These are phyloP conservation scores for Trypanosoma vivax DNA, from an alignment of 208 protist species.

Conservation along the genomic window DNA sequence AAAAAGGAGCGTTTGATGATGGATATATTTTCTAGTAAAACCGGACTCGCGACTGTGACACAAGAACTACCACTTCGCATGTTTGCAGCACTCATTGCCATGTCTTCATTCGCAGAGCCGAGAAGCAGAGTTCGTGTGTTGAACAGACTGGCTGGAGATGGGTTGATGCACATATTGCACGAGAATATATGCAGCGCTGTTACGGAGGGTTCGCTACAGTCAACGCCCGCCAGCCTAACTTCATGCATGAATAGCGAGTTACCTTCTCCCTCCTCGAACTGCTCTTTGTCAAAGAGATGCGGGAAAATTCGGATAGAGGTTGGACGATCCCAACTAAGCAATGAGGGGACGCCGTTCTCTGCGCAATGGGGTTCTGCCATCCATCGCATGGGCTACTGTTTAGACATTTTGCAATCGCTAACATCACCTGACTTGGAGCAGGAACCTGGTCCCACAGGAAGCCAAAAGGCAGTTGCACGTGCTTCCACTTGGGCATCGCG, in stretches of 20 bases:
- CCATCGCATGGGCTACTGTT: conserved; percentile 51
- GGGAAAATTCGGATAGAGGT: neutral
- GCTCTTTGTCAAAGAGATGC: no score
- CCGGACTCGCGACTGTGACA: conserved; percentile 44
- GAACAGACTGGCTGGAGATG: conserved; percentile 65
- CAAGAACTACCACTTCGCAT: conserved; percentile 42
- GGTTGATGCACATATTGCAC: conserved; percentile 46
- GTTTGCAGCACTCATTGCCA: conserved; percentile 46
- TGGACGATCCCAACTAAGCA: neutral
- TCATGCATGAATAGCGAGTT: no score
- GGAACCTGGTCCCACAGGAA: conserved; percentile 21
- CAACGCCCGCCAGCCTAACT: conserved; percentile 1
- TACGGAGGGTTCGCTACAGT: neutral
- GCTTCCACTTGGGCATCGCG: conserved; percentile 61
- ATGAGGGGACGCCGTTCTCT: conserved; percentile 15
- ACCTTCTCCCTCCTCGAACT: no score
- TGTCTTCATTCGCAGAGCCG: conserved; percentile 61
- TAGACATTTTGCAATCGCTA: conserved; percentile 64
- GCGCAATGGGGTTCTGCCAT: neutral
- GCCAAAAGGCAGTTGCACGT: conserved; percentile 31
- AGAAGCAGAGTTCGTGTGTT: conserved; percentile 56
- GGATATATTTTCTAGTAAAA: conserved; percentile 53
- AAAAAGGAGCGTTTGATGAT: conserved; percentile 62
- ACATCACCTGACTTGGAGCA: conserved; percentile 57
- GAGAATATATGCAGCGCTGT: conserved; percentile 23